phyloP scores from a whole-genome alignment of 2,329 filamentous ascomycete genomes.

The Sporothrix pallida region DNA sequence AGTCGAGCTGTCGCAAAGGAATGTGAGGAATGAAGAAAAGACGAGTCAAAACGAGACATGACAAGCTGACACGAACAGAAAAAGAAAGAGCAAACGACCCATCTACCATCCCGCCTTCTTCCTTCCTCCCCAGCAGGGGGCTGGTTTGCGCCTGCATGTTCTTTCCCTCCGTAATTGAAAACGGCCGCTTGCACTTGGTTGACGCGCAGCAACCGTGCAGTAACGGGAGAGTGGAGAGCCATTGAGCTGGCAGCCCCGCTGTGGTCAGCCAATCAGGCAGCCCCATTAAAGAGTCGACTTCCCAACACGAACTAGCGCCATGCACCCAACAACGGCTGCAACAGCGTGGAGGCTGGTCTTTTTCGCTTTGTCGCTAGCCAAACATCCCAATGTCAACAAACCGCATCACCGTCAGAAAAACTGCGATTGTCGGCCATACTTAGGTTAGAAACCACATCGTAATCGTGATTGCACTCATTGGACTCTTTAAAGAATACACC shows the following conservation, averaged over 20 bases:
- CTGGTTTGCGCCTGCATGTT: too few species aligned
- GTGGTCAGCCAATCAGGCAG: background rate
- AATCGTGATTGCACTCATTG: too few species aligned
- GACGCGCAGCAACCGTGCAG: constrained; percentile 29
- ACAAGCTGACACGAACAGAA: background rate
- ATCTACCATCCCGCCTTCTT: background rate
- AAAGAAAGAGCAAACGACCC: background rate
- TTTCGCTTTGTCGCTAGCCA: background rate
- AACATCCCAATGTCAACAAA: constrained; percentile 13
- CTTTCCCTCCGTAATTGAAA: background rate
- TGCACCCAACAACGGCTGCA: background rate
- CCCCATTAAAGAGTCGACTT: accelerated
- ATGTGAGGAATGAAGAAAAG: constrained; percentile 1
- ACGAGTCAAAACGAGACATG: background rate
- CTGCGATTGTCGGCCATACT: too few species aligned
- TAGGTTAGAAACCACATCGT: too few species aligned
- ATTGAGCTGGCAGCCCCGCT: background rate
- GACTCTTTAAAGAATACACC: too few species aligned
- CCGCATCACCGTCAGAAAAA: background rate
- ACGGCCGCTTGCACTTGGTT: background rate
- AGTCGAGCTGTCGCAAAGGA: background rate
- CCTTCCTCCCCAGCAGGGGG: too few species aligned
- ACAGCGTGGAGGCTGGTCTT: background rate
- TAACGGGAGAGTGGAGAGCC: background rate
- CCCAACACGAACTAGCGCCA: background rate